These are phyloP conservation scores for Penicillium pulvis DNA, from an alignment of 495 filamentous ascomycete genomes.

Conservation along the genomic window DNA sequence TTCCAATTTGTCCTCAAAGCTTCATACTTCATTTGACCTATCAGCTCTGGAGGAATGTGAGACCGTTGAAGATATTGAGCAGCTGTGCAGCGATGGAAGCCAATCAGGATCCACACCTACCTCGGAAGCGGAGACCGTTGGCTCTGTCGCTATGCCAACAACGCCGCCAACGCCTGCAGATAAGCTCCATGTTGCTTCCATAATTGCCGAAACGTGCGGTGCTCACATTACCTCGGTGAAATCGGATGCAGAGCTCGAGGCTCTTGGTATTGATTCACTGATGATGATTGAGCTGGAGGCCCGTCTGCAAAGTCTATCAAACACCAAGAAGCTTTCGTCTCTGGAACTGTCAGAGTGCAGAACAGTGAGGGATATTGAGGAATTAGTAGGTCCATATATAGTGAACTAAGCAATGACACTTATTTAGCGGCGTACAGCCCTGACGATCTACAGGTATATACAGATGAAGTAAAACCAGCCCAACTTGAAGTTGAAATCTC, in stretches of 20 bases:
- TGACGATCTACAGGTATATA: background rate
- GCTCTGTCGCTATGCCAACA: background rate
- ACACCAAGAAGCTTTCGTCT: background rate
- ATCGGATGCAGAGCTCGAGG: background rate
- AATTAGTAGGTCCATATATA: background rate
- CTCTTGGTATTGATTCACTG: conserved; percentile 3
- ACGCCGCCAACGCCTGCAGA: background rate
- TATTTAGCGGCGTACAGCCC: background rate
- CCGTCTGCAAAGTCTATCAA: background rate
- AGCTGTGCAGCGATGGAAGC: background rate
- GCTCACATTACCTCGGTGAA: background rate
- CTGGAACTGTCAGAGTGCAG: conserved; percentile 1
- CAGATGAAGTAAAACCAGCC: background rate
- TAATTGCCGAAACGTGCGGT: conserved; percentile 1
- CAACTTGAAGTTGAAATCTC: background rate
- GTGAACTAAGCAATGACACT: background rate
- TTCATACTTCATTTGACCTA: background rate
- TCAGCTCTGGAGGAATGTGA: background rate
- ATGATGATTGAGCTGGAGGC: conserved; percentile 1
- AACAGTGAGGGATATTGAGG: conserved; percentile 1
- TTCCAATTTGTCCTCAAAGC: background rate
- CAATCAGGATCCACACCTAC: background rate
- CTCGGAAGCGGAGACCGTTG: background rate
- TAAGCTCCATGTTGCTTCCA: background rate
- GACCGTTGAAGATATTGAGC: conserved; percentile 1